These are phyloP conservation scores for Heliocybe sulcata DNA, from an alignment of 1,284 basidiomycete genomes.

Conservation along the genomic window DNA sequence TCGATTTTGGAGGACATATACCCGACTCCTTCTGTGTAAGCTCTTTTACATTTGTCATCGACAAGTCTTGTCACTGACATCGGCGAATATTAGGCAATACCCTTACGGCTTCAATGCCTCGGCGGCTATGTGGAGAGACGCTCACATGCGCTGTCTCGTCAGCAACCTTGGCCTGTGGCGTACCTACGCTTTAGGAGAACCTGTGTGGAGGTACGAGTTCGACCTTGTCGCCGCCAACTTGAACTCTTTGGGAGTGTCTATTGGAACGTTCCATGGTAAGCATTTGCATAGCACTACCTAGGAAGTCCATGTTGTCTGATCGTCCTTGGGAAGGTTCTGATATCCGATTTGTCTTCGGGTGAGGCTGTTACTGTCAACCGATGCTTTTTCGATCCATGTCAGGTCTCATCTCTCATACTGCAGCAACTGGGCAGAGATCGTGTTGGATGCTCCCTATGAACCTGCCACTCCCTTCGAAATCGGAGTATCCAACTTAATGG, in stretches of 20 bases:
- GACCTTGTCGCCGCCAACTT: slow-evolving; percentile 33
- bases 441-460: slow-evolving; percentile 17
- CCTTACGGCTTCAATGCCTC: slow-evolving; percentile 23
- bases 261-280: slow-evolving; percentile 33
- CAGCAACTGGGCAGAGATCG: slow-evolving; percentile 13
- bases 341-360: slow-evolving; percentile 37
- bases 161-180: slow-evolving; percentile 31
- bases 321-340: slow-evolving; percentile 16
- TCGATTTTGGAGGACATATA: slow-evolving; percentile 18
- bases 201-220: slow-evolving; percentile 36
- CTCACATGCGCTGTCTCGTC: slow-evolving; percentile 38
- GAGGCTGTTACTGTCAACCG: background rate
- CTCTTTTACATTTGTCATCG: background rate
- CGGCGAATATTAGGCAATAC: slow-evolving; percentile 12
- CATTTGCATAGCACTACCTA: background rate
- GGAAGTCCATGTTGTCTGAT: background rate
- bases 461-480: slow-evolving; percentile 30
- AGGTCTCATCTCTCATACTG: background rate
- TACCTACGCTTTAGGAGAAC: slow-evolving; percentile 23
- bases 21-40: slow-evolving; percentile 16
- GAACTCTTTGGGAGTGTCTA: slow-evolving; percentile 30
- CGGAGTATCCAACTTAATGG: slow-evolving; percentile 32
- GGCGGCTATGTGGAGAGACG: slow-evolving; percentile 33
- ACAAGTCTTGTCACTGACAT: too few relatives aligned
- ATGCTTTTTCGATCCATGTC: background rate